Evolutionary conservation across 495 filamentous ascomycete genomes (phyloP), one percentile per base, ranked within the genome.

Genomic region (Parachaetomium inaequale): DNA sequence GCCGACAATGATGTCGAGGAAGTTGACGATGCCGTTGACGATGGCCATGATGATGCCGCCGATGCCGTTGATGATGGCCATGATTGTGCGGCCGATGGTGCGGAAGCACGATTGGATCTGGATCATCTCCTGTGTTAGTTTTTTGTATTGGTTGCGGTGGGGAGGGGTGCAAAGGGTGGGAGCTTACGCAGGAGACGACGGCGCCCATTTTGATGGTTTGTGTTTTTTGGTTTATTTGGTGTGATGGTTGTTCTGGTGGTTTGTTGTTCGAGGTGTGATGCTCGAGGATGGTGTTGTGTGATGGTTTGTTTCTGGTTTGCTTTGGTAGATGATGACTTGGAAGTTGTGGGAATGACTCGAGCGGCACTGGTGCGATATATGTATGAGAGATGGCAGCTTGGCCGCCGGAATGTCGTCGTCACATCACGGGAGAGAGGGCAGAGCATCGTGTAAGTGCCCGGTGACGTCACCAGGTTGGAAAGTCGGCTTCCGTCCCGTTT

Each of bases 131-230:
- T 31, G 19, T 25, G 68, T 73, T 65, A 70, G 62, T 29, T 42
- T 53, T 55, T 31, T 50, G 23, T n/a, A n/a, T n/a, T n/a, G n/a
- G 50, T 45, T 51, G 36, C 32, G 19, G 42, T 38, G 26, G 25
- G 59, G 60, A 17, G 28, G 23, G 50, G 12, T 40, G 42, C 14
- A 29, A 40, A 55, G 28, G 8, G 45, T 36, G 57, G 51, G 28
- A 60, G 87, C 92, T 67, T 93, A 98, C 93, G 69, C 93, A 96
- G 76, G 92, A 96, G 62, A 95, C 84, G 74, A 97, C 90, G 78
- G 90, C 93, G 79, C 93, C 93, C 93, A 98, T 98, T 72, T 78
- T 90, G 81, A 72, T 58, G 70, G 52, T 63, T 55, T 53, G 15
- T 60, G 47, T 65, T 26, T 49, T 56, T 69, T 52, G 28, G 36